Evolutionary conservation across 2,329 filamentous ascomycete genomes (phyloP).

Genomic region (Aspergillus vadensis): DNA sequence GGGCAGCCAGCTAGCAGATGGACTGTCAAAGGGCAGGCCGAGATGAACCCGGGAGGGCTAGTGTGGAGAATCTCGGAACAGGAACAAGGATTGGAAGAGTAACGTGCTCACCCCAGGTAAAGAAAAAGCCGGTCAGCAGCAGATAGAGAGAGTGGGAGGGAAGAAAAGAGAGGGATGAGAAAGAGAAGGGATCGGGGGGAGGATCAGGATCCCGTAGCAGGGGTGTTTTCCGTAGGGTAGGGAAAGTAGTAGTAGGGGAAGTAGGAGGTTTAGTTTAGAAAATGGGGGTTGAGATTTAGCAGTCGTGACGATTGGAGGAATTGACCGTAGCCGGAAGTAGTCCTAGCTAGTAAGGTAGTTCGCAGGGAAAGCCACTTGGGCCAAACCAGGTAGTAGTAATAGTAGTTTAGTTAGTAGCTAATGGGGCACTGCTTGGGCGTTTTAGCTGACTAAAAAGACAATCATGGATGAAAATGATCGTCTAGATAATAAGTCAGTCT

Average conservation of each 20-base stretch:
- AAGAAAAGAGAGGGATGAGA: neutral
- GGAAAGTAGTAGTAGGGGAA: neutral
- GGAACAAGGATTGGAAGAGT: constrained; percentile 16
- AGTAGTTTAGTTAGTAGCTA: too few relatives aligned
- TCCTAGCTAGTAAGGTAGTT: neutral
- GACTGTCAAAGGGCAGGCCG: constrained; percentile 19
- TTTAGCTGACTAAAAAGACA: too few relatives aligned
- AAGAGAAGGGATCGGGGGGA: neutral
- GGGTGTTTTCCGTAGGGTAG: neutral
- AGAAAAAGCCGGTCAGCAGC: constrained; percentile 10
- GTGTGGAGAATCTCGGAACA: constrained; percentile 30
- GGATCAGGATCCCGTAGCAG: neutral
- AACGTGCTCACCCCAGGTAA: constrained; percentile 10
- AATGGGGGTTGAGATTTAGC: constrained; percentile 10
- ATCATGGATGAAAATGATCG: too few relatives aligned
- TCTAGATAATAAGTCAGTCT: too few relatives aligned
- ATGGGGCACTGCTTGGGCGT: too few relatives aligned
- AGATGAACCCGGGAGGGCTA: constrained; percentile 28
- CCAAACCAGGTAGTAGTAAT: too few relatives aligned
- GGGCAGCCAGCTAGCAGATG: constrained; percentile 18
- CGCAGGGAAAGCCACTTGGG: neutral
- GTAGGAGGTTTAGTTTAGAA: neutral
- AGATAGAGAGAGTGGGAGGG: neutral
- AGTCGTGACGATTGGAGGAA: constrained; percentile 20
- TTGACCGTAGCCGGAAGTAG: constrained; percentile 14